Percentiles rank a stretch among this genome's conserved stretches.
phyloP scores from a whole-genome alignment of 1,139 yeast genomes.

The Eremothecium cymbalariae region DNA sequence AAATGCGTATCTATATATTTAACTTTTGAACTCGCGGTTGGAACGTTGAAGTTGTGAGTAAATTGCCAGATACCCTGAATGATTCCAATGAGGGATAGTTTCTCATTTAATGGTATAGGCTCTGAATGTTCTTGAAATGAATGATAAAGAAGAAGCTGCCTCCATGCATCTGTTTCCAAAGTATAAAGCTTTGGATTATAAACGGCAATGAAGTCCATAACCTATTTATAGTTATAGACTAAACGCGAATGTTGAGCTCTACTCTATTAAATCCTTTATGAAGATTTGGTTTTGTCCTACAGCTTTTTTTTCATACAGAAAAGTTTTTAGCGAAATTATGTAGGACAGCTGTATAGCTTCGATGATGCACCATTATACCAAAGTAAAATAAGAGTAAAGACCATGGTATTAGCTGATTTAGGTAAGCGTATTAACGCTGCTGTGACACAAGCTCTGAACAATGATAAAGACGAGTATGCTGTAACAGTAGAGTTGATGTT shows the following conservation, averaged over 20 bases:
- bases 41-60: constrained; percentile 12
- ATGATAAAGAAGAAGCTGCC: constrained; percentile 23
- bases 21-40: constrained; percentile 4
- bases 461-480: constrained; percentile 51
- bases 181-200: constrained; percentile 22
- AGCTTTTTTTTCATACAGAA: too few relatives aligned
- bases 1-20: constrained; percentile 6
- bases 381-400: too few relatives aligned
- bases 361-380: too few relatives aligned
- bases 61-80: constrained; percentile 34
- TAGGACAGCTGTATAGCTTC: too few relatives aligned
- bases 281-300: too few relatives aligned
- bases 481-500: constrained; percentile 58
- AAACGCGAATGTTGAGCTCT: too few relatives aligned
- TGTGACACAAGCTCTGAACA: constrained; percentile 60
- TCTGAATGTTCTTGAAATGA: constrained; percentile 17
- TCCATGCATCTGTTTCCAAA: constrained; percentile 18
- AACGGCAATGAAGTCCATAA: constrained; percentile 24
- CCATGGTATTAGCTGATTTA: constrained; percentile 90
- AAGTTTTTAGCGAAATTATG: too few relatives aligned
- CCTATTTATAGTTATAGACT: too few relatives aligned
- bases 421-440: constrained; percentile 80
- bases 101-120: constrained; percentile 24
- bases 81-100: constrained; percentile 33
- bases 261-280: too few relatives aligned